A percentile compares a stretch with the other conserved stretches of the same genome.
phyloP scores from a whole-genome alignment of 2,329 filamentous ascomycete species.

The Chaetomium globosum region DNA sequence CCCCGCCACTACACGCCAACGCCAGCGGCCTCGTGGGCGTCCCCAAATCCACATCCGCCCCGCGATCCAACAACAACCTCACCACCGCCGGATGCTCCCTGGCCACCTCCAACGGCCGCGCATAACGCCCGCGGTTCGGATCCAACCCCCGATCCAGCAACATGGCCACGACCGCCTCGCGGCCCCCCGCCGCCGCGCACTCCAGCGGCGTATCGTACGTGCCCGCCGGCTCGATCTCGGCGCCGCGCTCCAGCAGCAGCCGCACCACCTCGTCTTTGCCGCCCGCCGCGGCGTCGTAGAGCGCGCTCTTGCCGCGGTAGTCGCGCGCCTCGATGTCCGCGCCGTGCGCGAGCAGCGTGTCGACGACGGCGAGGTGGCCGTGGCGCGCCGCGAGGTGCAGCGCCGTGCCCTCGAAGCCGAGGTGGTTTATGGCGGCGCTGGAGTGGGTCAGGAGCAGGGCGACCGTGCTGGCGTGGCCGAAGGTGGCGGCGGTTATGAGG shows the following conservation, averaged over 20 bases:
- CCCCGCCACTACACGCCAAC: not conserved
- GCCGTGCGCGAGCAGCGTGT: slow-evolving; percentile 1
- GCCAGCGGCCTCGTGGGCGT: not conserved
- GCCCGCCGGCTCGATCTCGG: not conserved
- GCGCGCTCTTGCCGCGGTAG: not conserved
- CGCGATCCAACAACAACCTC: not conserved
- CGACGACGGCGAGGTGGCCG: not conserved
- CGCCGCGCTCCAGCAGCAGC: not conserved
- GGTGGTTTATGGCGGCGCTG: not conserved
- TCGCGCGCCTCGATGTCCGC: slow-evolving; percentile 5
- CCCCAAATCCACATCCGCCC: not conserved
- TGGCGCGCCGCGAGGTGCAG: not conserved
- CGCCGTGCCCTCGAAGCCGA: not conserved
- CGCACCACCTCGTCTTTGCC: not conserved
- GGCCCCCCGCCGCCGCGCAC: not conserved
- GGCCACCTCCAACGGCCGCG: not conserved
- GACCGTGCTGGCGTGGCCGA: not conserved
- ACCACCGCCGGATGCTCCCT: not conserved
- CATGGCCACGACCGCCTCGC: not conserved
- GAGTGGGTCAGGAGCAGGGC: not conserved
- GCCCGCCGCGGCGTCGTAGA: not conserved
- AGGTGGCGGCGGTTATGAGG: not conserved
- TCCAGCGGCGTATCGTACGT: not conserved
- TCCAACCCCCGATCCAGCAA: not conserved
- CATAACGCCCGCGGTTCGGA: not conserved